These are phyloP conservation scores for Collybiopsis confluens DNA, from an alignment of 768 basidiomycete genomes.

Conservation along the genomic window DNA sequence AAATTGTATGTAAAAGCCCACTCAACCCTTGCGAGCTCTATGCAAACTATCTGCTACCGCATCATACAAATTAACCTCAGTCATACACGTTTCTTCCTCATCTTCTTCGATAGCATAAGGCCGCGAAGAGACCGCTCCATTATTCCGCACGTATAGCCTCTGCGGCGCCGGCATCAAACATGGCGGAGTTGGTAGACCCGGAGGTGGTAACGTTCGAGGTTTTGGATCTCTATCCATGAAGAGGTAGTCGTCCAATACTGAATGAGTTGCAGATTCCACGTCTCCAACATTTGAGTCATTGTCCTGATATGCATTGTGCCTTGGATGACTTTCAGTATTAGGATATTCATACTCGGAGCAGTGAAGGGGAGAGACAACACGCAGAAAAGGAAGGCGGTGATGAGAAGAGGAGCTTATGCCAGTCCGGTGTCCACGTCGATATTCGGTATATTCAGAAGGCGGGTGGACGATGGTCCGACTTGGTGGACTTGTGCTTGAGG, in stretches of 20 bases:
- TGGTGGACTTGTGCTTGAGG: background rate
- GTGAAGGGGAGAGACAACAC: background rate
- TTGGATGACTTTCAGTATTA: background rate
- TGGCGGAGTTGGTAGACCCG: background rate
- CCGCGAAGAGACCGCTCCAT: background rate
- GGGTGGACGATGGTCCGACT: background rate
- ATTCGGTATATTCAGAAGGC: background rate
- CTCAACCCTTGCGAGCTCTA: background rate
- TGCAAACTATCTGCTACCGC: slow-evolving; percentile 1
- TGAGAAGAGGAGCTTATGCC: background rate
- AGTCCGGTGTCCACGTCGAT: background rate
- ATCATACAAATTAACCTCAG: slow-evolving; percentile 6
- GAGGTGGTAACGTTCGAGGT: background rate
- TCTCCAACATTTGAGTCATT: too few species aligned
- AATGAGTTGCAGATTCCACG: slow-evolving; percentile 1
- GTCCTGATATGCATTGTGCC: background rate
- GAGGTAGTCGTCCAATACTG: slow-evolving; percentile 7
- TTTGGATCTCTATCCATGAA: background rate
- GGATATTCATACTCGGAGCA: background rate
- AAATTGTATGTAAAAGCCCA: background rate
- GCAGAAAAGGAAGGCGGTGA: background rate
- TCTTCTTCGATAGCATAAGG: background rate
- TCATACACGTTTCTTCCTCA: slow-evolving; percentile 1
- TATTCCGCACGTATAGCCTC: slow-evolving; percentile 5
- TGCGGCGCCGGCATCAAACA: slow-evolving; percentile 7